phyloP scores from a whole-genome alignment of 441 rosid genomes.

The Adansonia grandidieri region DNA sequence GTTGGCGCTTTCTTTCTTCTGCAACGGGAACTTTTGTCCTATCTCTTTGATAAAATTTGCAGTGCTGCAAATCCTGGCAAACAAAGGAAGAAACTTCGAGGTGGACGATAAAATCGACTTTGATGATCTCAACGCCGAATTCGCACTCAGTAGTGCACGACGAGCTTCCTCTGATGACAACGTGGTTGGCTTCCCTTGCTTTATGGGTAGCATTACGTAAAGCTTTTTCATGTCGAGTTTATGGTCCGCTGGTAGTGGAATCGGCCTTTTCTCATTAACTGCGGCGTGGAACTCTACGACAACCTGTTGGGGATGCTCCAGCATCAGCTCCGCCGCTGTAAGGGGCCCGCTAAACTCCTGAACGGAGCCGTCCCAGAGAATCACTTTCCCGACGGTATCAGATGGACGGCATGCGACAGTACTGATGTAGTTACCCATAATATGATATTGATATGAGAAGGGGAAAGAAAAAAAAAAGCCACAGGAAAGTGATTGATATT shows the following conservation, averaged over 20 bases:
- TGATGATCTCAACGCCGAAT: conserved; percentile 51
- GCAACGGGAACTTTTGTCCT: not conserved
- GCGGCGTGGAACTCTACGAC: conserved; percentile 64
- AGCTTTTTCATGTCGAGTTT: conserved; percentile 62
- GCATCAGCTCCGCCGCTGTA: conserved; percentile 86
- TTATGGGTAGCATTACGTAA: conserved; percentile 72
- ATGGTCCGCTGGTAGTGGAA: conserved; percentile 76
- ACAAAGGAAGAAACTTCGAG: conserved; percentile 54
- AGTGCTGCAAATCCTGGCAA: conserved; percentile 46
- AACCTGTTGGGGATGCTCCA: conserved; percentile 75
- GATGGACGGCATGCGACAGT: conserved; percentile 29
- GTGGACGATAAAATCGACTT: conserved; percentile 36
- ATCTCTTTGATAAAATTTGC: conserved; percentile 24
- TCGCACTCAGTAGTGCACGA: conserved; percentile 50
- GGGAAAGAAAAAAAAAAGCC: not conserved
- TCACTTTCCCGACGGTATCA: conserved; percentile 53
- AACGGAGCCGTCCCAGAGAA: conserved; percentile 68
- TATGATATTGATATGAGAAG: conserved; percentile 27
- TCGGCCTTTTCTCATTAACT: conserved; percentile 48
- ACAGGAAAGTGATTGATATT: not conserved
- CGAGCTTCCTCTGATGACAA: conserved; percentile 59
- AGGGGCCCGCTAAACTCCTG: conserved; percentile 47
- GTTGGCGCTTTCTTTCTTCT: conserved; percentile 15
- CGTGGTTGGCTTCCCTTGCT: conserved; percentile 52
- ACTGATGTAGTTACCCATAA: conserved; percentile 59